Evolutionary conservation across 2,329 filamentous ascomycete genomes (phyloP).

Genomic region (Botrytis fabae): DNA sequence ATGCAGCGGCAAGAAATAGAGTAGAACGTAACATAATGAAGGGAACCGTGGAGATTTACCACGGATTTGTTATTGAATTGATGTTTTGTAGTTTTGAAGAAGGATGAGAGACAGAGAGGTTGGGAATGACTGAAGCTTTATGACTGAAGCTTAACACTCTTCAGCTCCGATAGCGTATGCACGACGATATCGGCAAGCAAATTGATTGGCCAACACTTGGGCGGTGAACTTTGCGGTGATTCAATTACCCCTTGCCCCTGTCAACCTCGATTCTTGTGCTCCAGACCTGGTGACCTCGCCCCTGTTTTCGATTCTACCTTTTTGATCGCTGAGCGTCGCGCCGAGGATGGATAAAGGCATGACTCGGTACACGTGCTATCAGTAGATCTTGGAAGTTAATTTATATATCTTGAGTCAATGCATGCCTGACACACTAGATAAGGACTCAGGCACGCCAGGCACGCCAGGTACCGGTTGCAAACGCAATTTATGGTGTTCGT

Average conservation of each 20-base stretch:
- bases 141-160: neutral
- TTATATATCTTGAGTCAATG: neutral
- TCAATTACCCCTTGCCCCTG: neutral
- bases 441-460: slow-evolving; percentile 1
- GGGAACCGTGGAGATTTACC: neutral
- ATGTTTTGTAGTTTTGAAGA: slow-evolving; percentile 8
- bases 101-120: slow-evolving; percentile 3
- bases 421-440: neutral
- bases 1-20: slow-evolving; percentile 19
- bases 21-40: slow-evolving; percentile 21
- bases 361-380: slow-evolving; percentile 5
- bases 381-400: slow-evolving; percentile 1
- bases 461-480: neutral
- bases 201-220: neutral
- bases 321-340: neutral
- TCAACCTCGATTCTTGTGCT: slow-evolving; percentile 4
- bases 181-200: slow-evolving; percentile 12
- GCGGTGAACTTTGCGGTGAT: neutral
- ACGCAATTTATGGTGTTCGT: neutral
- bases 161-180: slow-evolving; percentile 9
- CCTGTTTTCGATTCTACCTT: neutral
- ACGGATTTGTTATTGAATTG: neutral
- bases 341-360: neutral
- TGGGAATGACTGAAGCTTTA: slow-evolving; percentile 10
- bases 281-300: neutral